Conservation (phyloP, 2,329 filamentous ascomycete genomes). For the Tricladium varicosporioides region DNA sequence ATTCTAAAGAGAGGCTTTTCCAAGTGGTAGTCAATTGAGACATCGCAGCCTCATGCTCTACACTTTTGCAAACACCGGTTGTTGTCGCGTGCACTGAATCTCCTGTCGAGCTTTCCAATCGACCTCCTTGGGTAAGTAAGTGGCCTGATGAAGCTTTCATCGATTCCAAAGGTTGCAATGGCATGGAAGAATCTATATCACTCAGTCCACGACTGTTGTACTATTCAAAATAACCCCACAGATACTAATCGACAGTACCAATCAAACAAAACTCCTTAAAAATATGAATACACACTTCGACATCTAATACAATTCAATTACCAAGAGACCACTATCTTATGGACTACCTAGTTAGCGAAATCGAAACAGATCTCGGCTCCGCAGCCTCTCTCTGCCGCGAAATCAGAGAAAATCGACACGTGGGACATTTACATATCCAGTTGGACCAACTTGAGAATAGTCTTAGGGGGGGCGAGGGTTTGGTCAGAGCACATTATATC, state of each 20-base stretch:
- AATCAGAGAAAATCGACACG: background rate
- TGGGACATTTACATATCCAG: background rate
- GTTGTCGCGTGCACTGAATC: background rate
- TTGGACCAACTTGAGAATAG: background rate
- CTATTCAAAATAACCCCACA: background rate
- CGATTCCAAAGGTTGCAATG: background rate
- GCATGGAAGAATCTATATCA: background rate
- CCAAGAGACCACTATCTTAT: background rate
- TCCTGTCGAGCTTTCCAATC: background rate
- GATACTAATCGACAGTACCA: background rate
- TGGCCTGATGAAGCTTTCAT: background rate
- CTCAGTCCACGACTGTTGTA: background rate
- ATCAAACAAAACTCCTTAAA: background rate
- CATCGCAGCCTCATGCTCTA: too few relatives aligned
- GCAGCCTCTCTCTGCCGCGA: background rate
- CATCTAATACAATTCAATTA: background rate
- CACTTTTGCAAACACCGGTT: too few relatives aligned
- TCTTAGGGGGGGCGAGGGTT: background rate
- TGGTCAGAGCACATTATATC: background rate
- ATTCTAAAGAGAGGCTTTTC: too few relatives aligned
- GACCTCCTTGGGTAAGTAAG: background rate
- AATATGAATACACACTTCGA: background rate
- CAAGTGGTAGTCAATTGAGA: too few relatives aligned
- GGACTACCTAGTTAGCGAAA: background rate
- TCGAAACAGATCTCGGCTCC: background rate